Evolutionary conservation across 2,329 filamentous ascomycete genomes (phyloP), one percentile per base, ranked within the genome.

Genomic region (Calonectria honghensis): DNA sequence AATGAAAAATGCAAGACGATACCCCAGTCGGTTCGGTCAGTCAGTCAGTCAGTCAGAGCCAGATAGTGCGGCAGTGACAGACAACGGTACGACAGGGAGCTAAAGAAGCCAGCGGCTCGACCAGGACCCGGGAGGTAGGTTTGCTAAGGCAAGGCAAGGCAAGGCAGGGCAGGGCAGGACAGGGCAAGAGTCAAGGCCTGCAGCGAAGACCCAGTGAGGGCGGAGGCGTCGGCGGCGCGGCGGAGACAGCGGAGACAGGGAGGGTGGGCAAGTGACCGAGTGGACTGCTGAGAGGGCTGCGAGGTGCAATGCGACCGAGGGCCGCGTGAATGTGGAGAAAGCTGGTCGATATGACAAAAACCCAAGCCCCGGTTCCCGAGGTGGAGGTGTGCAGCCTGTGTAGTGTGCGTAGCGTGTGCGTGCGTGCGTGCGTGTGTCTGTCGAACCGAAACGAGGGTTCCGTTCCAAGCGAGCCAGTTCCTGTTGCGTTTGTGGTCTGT

Each of bases 261-360:
- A 39, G 71, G 63, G 57, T 73, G 57, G 71, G 32, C 54, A 57
- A 72, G 70, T 67, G 54, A 50, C 54, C 48, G 54, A 45, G 61
- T 72, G 69, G 69, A 66, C 27, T 72, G 69, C 69, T 72, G 61
- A n/a, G 52, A 50, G 71, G 52, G 66, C 59, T 72, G 77, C 69
- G 70, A 79, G 57, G 78, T 79, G 75, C 74, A 78, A 79, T 79
- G 78, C 78, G 77, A 80, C 77, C 65, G 78, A 79, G 74, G 78
- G 75, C 66, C 59, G 78, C 73, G 76, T 77, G 78, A 74, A 78
- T 80, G 78, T 79, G 78, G 78, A 79, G 78, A 79, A 79, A 50
- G 79, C 71, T 69, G 71, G 66, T 73, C 66, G 65, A 73, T 63
- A 41, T 69, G 66, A 73, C 71, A 73, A 68, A 64, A 69, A 63